These are phyloP conservation scores for Grosmannia huntii DNA, from an alignment of 2,329 filamentous ascomycete genomes.

Conservation along the genomic window DNA sequence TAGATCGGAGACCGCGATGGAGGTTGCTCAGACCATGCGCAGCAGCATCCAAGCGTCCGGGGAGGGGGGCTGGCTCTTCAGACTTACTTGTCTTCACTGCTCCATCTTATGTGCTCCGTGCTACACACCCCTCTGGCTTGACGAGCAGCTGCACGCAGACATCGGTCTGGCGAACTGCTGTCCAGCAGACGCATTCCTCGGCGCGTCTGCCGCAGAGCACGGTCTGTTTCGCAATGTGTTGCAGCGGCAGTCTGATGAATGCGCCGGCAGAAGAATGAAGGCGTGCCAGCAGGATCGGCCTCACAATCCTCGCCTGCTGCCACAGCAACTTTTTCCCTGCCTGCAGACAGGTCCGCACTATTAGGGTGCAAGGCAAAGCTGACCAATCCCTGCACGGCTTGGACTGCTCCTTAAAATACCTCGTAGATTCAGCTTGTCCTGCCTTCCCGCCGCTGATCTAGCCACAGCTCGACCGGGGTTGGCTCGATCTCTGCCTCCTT, in stretches of 20 bases:
- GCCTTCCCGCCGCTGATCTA: neutral
- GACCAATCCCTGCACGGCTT: neutral
- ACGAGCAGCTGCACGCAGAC: neutral
- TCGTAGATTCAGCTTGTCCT: neutral
- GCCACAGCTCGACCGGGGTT: neutral
- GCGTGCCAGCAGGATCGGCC: neutral
- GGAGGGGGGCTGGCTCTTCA: neutral
- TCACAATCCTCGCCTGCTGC: neutral
- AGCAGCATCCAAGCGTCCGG: neutral
- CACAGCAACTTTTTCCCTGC: neutral
- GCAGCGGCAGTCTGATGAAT: neutral
- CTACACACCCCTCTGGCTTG: neutral
- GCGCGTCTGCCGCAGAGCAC: neutral
- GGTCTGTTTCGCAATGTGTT: neutral
- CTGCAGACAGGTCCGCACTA: neutral
- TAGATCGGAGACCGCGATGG: neutral
- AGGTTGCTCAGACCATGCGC: neutral
- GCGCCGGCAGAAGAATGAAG: neutral
- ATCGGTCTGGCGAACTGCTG: neutral
- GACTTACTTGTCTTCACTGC: neutral
- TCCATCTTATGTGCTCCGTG: neutral
- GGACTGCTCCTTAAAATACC: neutral
- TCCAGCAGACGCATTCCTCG: neutral
- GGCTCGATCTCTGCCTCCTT: neutral
- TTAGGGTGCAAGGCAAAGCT: neutral